Evolutionary conservation across 345 rosid genomes (phyloP).

Genomic region (Murraya paniculata): DNA sequence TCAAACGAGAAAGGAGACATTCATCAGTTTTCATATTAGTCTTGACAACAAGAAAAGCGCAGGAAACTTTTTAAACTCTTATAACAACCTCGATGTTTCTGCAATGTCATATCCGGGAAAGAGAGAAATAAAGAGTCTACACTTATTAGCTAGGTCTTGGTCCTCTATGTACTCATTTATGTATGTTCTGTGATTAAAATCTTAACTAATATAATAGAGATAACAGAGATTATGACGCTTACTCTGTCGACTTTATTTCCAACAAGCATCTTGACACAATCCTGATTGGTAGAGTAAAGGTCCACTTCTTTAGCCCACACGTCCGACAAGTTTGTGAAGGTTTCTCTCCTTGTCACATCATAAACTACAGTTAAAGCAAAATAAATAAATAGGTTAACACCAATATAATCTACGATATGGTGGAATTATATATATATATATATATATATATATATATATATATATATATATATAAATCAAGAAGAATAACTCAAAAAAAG

Average conservation of each 20-base stretch:
- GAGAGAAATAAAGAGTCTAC: background rate
- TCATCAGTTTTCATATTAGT: background rate
- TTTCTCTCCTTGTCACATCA: constrained; percentile 88
- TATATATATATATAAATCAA: background rate
- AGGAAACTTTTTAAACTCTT: background rate
- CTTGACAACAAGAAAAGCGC: background rate
- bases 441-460: too few relatives aligned
- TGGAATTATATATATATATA: background rate
- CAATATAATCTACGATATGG: background rate
- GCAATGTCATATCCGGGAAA: background rate
- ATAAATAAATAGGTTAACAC: background rate
- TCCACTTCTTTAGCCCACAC: constrained; percentile 96
- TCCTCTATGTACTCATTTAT: background rate
- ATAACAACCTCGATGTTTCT: background rate
- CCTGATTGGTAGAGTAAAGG: constrained; percentile 72
- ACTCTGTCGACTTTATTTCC: constrained; percentile 95
- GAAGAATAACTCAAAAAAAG: background rate
- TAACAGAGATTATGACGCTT: constrained; percentile 22
- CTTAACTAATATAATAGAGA: background rate
- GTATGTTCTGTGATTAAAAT: background rate
- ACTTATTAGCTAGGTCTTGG: background rate
- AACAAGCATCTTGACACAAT: constrained; percentile 90
- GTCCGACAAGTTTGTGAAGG: constrained; percentile 79
- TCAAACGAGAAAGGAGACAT: background rate
- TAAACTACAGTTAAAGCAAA: constrained; percentile 52